Percentiles rank a stretch among this genome's conserved stretches.
Evolutionary conservation across 768 basidiomycete genomes (phyloP).

Genomic region (Lentinula sp.): DNA sequence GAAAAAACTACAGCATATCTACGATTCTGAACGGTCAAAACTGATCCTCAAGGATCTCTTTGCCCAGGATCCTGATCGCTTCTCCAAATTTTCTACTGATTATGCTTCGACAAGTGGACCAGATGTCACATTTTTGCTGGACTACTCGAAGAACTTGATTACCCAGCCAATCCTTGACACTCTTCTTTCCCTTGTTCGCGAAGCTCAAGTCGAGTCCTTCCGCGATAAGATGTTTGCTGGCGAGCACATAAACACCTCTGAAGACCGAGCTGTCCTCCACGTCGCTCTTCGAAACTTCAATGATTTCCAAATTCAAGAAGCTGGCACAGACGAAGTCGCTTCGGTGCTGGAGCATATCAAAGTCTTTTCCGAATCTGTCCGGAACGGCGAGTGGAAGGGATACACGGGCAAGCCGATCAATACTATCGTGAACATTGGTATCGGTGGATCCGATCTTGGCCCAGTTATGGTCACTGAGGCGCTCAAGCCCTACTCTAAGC

Average conservation of each 20-base stretch:
- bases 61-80: slow-evolving; percentile 79
- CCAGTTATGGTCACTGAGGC: slow-evolving; percentile 99
- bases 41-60: slow-evolving; percentile 93
- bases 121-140: slow-evolving; percentile 78
- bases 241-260: slow-evolving; percentile 97
- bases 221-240: slow-evolving; percentile 94
- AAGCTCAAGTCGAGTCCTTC: slow-evolving; percentile 78
- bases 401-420: slow-evolving; percentile 95
- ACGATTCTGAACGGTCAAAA: slow-evolving; percentile 63
- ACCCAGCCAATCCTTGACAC: slow-evolving; percentile 75
- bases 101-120: slow-evolving; percentile 65
- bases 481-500: slow-evolving; percentile 87
- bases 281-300: slow-evolving; percentile 80
- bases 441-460: slow-evolving; percentile 96
- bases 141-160: slow-evolving; percentile 97
- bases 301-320: slow-evolving; percentile 75
- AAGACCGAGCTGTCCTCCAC: slow-evolving; percentile 95
- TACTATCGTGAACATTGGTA: slow-evolving; percentile 97
- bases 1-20: slow-evolving; percentile 84
- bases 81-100: slow-evolving; percentile 75
- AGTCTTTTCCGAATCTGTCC: slow-evolving; percentile 77
- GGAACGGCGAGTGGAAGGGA: slow-evolving; percentile 90
- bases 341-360: slow-evolving; percentile 88
- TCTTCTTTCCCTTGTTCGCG: slow-evolving; percentile 75
- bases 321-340: slow-evolving; percentile 76